Evolutionary conservation across 2,329 filamentous ascomycete genomes (phyloP).

Genomic region (Neonectria coccinea): DNA sequence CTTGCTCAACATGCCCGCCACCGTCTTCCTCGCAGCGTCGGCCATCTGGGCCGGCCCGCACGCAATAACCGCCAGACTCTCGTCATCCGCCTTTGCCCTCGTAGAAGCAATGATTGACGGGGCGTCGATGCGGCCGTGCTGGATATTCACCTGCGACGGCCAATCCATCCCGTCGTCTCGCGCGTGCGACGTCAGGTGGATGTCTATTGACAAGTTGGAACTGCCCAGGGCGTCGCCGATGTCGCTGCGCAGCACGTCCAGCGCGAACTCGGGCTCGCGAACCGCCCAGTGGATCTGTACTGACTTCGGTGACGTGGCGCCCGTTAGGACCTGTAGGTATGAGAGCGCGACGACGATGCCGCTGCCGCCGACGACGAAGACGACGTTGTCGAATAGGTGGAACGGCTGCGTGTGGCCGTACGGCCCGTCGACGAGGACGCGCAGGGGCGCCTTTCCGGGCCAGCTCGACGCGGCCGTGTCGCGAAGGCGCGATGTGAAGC

Average conservation of each 20-base stretch:
- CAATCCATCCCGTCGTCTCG: constrained; percentile 25
- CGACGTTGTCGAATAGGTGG: constrained; percentile 52
- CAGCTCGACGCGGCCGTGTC: constrained; percentile 44
- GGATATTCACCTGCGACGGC: constrained; percentile 34
- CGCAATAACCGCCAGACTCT: constrained; percentile 55
- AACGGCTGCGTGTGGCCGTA: constrained; percentile 57
- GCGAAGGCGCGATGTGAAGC: constrained; percentile 56
- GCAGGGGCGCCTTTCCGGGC: constrained; percentile 44
- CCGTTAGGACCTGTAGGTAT: constrained; percentile 50
- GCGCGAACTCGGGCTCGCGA: constrained; percentile 53
- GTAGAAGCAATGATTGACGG: constrained; percentile 47
- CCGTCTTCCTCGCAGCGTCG: constrained; percentile 55
- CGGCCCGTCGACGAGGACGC: constrained; percentile 58
- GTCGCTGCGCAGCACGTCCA: constrained; percentile 50
- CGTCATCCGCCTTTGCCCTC: constrained; percentile 33
- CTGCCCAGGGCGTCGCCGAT: constrained; percentile 46
- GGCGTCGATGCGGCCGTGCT: constrained; percentile 51
- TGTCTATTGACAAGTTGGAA: constrained; percentile 49
- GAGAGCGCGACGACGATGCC: constrained; percentile 58
- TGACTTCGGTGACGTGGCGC: constrained; percentile 29
- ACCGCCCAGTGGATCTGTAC: constrained; percentile 59
- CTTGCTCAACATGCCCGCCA: constrained; percentile 47
- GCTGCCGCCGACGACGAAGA: constrained; percentile 60
- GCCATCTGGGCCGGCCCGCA: constrained; percentile 60
- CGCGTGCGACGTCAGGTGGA: constrained; percentile 51